Conservation (phyloP, 2,329 filamentous ascomycete species). For the Xylariaceae sp. region DNA sequence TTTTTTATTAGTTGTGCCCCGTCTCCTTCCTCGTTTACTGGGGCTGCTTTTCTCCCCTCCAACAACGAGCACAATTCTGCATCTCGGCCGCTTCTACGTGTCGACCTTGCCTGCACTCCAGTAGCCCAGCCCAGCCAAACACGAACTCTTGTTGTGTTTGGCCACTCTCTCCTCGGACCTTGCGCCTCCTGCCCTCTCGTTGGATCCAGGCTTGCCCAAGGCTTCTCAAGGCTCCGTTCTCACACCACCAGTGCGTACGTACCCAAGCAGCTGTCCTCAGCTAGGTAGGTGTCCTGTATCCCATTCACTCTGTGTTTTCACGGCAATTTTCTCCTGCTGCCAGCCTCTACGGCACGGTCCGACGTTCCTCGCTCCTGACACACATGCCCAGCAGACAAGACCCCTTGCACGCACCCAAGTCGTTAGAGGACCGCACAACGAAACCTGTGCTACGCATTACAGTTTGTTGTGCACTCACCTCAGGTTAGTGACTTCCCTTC, state of each 20-base stretch:
- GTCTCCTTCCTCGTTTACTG: too few species aligned
- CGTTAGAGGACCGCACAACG: background rate
- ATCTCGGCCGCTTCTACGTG: too few species aligned
- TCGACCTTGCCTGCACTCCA: too few species aligned
- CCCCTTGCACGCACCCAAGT: background rate
- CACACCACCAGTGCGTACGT: background rate
- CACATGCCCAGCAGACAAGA: constrained; percentile 1
- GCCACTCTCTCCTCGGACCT: too few species aligned
- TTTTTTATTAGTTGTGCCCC: too few species aligned
- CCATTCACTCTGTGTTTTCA: constrained; percentile 14
- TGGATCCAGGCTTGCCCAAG: too few species aligned
- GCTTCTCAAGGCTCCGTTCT: too few species aligned
- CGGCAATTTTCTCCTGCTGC: constrained; percentile 9
- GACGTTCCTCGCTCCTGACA: constrained; percentile 11
- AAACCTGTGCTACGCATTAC: background rate
- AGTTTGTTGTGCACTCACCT: background rate
- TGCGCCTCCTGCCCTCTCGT: too few species aligned
- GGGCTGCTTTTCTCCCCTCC: too few species aligned
- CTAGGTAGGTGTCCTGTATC: background rate
- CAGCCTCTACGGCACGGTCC: constrained; percentile 8
- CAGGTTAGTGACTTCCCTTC: background rate
- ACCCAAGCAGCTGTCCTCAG: background rate
- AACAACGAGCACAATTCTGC: too few species aligned
- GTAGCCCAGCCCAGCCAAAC: too few species aligned
- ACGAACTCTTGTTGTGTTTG: too few species aligned